Evolutionary conservation across 306 rosid species (phyloP).

Genomic region (Vigna angularis): DNA sequence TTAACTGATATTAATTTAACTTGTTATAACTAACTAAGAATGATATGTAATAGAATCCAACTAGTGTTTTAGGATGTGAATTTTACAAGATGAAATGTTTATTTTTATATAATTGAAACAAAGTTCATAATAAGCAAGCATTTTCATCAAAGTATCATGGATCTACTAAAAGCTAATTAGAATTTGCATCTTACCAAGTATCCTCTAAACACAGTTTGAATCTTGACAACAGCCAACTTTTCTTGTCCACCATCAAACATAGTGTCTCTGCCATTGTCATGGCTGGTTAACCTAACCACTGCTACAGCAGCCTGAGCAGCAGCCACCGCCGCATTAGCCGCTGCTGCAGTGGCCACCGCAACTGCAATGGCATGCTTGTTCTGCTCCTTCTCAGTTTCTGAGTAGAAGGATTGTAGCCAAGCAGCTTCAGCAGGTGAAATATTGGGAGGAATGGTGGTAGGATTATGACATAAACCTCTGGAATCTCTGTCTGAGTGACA

Average conservation of each 20-base stretch:
- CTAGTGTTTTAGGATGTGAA: neutral
- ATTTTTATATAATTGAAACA: neutral
- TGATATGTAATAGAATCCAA: neutral
- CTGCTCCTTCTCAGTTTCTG: constrained; percentile 78
- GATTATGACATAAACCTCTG: constrained; percentile 65
- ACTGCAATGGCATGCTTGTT: constrained; percentile 94
- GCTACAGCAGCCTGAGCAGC: constrained; percentile 96
- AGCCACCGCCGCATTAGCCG: constrained; percentile 94
- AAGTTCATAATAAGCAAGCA: too few relatives aligned
- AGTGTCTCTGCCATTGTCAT: constrained; percentile 71
- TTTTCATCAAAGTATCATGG: neutral
- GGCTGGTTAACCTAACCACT: constrained; percentile 87
- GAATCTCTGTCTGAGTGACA: constrained; percentile 46
- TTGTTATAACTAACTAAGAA: too few relatives aligned
- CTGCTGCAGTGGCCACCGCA: constrained; percentile 90
- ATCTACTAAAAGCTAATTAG: neutral
- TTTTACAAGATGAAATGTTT: neutral
- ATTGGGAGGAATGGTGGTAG: constrained; percentile 79
- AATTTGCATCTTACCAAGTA: constrained; percentile 60
- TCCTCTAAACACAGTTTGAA: constrained; percentile 82
- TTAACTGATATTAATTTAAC: too few relatives aligned
- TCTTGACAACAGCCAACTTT: constrained; percentile 74
- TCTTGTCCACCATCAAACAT: constrained; percentile 75
- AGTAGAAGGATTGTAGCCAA: constrained; percentile 79
- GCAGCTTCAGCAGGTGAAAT: constrained; percentile 83